These are phyloP conservation scores for Brassica balearica DNA, from an alignment of 441 rosid species.

Conservation along the genomic window DNA sequence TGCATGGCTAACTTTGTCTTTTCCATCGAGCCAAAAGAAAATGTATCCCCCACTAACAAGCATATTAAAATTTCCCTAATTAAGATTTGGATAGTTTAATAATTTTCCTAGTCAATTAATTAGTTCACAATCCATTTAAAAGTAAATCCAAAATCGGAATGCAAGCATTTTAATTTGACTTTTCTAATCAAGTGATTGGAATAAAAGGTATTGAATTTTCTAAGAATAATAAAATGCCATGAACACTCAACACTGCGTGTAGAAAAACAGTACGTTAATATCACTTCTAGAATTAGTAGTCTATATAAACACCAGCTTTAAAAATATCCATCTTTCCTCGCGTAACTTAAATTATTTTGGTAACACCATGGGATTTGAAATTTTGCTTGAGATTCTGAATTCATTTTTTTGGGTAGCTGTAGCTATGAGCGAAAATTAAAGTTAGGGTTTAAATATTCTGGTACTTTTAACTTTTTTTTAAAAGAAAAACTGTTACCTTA, in stretches of 20 bases:
- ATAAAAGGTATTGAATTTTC: slow-evolving; percentile 1
- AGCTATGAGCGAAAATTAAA: background rate
- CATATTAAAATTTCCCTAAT: background rate
- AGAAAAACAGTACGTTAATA: background rate
- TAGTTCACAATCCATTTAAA: background rate
- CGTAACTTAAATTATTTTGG: background rate
- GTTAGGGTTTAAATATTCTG: background rate
- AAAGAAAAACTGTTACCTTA: background rate
- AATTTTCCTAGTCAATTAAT: background rate
- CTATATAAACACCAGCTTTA: background rate
- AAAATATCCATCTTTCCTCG: background rate
- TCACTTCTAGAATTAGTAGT: background rate
- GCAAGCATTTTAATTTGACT: background rate
- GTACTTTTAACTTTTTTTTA: background rate
- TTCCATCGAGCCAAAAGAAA: background rate
- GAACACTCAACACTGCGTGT: background rate
- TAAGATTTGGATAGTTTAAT: background rate
- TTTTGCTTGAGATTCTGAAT: background rate
- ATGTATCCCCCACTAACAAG: background rate
- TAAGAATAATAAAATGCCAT: background rate
- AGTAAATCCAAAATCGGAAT: background rate
- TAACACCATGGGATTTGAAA: background rate
- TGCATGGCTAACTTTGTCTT: background rate
- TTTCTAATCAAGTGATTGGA: background rate
- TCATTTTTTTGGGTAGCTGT: background rate